Conservation (phyloP, 2,329 filamentous ascomycete genomes). For the Scortechinia acanthostroma region DNA sequence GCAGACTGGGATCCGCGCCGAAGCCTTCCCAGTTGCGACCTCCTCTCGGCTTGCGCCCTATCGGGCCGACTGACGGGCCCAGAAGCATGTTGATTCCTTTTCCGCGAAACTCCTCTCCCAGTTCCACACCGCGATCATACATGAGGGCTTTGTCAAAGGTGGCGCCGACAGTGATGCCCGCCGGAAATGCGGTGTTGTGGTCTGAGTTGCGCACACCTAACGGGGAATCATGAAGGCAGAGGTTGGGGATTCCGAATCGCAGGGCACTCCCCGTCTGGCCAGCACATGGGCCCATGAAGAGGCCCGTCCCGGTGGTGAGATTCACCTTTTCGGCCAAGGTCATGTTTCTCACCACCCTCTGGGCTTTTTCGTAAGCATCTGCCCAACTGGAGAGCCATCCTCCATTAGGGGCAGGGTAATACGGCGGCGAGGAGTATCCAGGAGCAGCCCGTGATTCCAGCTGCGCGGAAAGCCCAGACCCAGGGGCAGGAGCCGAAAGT, state of each 20-base stretch:
- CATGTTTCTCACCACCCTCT: conserved; percentile 64
- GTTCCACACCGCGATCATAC: conserved; percentile 57
- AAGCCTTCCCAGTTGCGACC: conserved; percentile 75
- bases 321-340: conserved; percentile 77
- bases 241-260: conserved; percentile 64
- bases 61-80: conserved; percentile 63
- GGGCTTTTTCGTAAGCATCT: conserved; percentile 64
- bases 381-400: conserved; percentile 67
- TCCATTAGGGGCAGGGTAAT: conserved; percentile 67
- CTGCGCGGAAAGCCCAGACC: too few species aligned
- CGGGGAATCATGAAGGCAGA: conserved; percentile 68
- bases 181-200: conserved; percentile 70
- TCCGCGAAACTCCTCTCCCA: conserved; percentile 66
- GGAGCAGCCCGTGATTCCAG: not conserved
- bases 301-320: conserved; percentile 64
- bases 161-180: conserved; percentile 70
- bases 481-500: too few species aligned
- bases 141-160: conserved; percentile 71
- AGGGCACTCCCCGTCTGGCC: conserved; percentile 70
- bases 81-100: conserved; percentile 70
- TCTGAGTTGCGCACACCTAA: conserved; percentile 68
- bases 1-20: conserved; percentile 61
- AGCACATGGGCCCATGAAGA: conserved; percentile 69
- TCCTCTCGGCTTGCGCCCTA: conserved; percentile 66
- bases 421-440: conserved; percentile 41